phyloP scores from a whole-genome alignment of 2,329 filamentous ascomycete genomes.

The Neophaeococcomyces aloes region DNA sequence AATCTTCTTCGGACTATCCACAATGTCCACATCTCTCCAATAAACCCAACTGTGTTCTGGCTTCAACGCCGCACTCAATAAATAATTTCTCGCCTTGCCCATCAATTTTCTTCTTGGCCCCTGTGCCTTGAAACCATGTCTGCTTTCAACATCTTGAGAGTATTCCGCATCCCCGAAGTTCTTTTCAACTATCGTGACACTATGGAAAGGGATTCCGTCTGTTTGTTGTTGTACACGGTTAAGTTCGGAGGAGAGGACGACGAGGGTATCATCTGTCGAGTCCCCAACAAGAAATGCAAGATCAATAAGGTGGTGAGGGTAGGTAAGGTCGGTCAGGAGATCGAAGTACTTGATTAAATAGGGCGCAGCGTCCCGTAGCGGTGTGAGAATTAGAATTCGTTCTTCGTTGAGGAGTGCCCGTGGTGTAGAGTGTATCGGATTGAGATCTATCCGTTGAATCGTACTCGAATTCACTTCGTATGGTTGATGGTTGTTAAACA shows the following conservation, averaged over 20 bases:
- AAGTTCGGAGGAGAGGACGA: constrained; percentile 73
- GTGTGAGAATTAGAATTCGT: constrained; percentile 81
- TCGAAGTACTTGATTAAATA: constrained; percentile 89
- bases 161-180: constrained; percentile 62
- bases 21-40: constrained; percentile 95
- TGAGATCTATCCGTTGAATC: constrained; percentile 74
- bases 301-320: constrained; percentile 91
- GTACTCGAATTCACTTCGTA: constrained; percentile 71
- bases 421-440: constrained; percentile 68
- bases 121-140: constrained; percentile 79
- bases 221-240: constrained; percentile 74
- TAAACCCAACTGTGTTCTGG: constrained; percentile 97
- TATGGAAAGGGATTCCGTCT: constrained; percentile 70
- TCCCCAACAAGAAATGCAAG: constrained; percentile 90
- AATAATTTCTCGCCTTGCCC: constrained; percentile 82
- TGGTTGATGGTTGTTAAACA: constrained; percentile 90
- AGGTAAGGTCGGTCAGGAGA: constrained; percentile 76
- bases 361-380: constrained; percentile 74
- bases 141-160: constrained; percentile 69
- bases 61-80: constrained; percentile 73
- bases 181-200: constrained; percentile 77
- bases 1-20: constrained; percentile 76
- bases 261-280: constrained; percentile 79
- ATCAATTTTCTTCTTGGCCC: constrained; percentile 83
- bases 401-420: constrained; percentile 73